A percentile compares a stretch with the other conserved stretches of the same genome.
phyloP scores from a whole-genome alignment of 306 rosid species.

The Senna tora region DNA sequence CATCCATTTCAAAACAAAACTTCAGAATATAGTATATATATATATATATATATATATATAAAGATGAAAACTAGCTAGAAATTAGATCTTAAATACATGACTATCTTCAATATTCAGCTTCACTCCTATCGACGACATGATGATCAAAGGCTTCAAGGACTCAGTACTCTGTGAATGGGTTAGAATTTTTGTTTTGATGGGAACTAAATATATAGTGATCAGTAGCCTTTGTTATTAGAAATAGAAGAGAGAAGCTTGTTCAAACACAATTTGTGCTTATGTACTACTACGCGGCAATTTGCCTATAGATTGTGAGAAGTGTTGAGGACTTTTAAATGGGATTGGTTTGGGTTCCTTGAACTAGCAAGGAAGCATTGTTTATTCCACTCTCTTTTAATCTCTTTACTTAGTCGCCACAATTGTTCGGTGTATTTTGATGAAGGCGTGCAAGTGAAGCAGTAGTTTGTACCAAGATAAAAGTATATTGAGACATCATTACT shows the following conservation, averaged over 20 bases:
- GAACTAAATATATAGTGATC: constrained; percentile 27
- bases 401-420: constrained; percentile 83
- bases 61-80: neutral
- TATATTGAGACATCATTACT: neutral
- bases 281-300: constrained; percentile 27
- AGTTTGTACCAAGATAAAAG: constrained; percentile 8
- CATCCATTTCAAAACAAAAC: constrained; percentile 7
- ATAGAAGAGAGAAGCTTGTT: constrained; percentile 15
- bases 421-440: constrained; percentile 47
- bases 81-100: constrained; percentile 44
- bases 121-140: constrained; percentile 48
- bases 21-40: constrained; percentile 6
- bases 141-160: constrained; percentile 25
- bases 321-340: constrained; percentile 25
- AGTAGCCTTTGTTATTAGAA: constrained; percentile 13
- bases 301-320: constrained; percentile 30
- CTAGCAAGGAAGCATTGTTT: constrained; percentile 48
- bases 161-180: constrained; percentile 33
- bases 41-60: neutral
- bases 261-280: constrained; percentile 30
- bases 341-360: constrained; percentile 50
- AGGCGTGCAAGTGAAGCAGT: constrained; percentile 51
- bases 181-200: constrained; percentile 17
- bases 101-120: constrained; percentile 53
- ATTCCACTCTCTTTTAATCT: constrained; percentile 35